These are phyloP conservation scores for Pseudozyma pruni DNA, from an alignment of 1,284 basidiomycete species.

Conservation along the genomic window DNA sequence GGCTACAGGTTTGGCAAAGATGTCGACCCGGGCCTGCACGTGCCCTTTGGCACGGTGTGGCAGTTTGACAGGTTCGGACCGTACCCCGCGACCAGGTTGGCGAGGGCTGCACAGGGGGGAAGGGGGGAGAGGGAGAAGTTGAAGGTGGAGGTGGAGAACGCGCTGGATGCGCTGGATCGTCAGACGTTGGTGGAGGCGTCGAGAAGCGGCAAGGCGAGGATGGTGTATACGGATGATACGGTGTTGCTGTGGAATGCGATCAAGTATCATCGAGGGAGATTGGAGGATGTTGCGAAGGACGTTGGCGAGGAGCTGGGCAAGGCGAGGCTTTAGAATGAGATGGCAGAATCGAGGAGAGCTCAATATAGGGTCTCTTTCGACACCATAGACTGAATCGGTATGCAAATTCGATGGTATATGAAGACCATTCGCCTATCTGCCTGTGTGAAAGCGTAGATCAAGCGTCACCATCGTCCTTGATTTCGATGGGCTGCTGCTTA, in stretches of 20 bases:
- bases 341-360: too few relatives aligned
- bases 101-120: background rate
- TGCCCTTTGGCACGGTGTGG: constrained; percentile 1
- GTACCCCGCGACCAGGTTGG: constrained; percentile 10
- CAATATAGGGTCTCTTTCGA: too few relatives aligned
- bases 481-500: too few relatives aligned
- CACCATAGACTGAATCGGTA: too few relatives aligned
- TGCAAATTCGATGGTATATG: too few relatives aligned
- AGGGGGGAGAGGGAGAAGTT: background rate
- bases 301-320: too few relatives aligned
- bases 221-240: constrained; percentile 14
- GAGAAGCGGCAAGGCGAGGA: background rate
- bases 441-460: too few relatives aligned
- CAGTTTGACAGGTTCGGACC: constrained; percentile 1
- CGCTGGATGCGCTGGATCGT: constrained; percentile 5
- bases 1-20: constrained; percentile 3
- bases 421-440: too few relatives aligned
- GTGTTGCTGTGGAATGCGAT: constrained; percentile 4
- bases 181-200: background rate
- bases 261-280: background rate
- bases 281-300: background rate
- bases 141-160: constrained; percentile 20
- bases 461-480: too few relatives aligned
- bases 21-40: constrained; percentile 10
- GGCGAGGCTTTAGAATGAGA: background rate